A percentile compares a stretch with the other conserved stretches of the same genome.
phyloP scores from a whole-genome alignment of 2,329 filamentous ascomycete species.

The Elsinoe batatas region DNA sequence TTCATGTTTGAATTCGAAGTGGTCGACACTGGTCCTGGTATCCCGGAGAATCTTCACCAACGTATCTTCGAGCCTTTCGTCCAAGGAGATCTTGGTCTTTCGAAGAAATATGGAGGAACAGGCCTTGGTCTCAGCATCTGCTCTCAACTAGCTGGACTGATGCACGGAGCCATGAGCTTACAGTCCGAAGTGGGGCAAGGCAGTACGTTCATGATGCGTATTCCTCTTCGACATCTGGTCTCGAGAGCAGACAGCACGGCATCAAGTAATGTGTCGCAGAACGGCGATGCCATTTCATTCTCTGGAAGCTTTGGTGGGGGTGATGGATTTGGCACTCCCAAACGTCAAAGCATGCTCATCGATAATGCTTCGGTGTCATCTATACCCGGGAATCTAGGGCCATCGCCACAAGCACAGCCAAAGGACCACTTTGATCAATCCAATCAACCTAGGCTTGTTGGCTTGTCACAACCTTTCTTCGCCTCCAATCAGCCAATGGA shows the following conservation, averaged over 20 bases:
- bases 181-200: conserved; percentile 63
- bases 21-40: conserved; percentile 78
- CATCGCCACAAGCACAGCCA: conserved; percentile 18
- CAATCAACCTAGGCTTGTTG: conserved; percentile 64
- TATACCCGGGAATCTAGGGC: conserved; percentile 16
- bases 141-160: conserved; percentile 70
- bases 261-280: conserved; percentile 23
- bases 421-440: conserved; percentile 44
- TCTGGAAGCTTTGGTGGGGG: not conserved
- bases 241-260: conserved; percentile 51
- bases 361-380: conserved; percentile 7
- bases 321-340: conserved; percentile 15
- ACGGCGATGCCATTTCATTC: conserved; percentile 22
- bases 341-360: conserved; percentile 14
- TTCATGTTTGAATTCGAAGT: conserved; percentile 80
- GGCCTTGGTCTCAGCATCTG: conserved; percentile 84
- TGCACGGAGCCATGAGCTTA: conserved; percentile 68
- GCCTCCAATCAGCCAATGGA: conserved; percentile 39
- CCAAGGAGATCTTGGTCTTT: conserved; percentile 80
- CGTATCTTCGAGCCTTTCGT: conserved; percentile 91
- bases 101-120: conserved; percentile 83
- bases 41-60: conserved; percentile 64
- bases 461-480: conserved; percentile 77
- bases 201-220: conserved; percentile 71
- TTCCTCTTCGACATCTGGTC: conserved; percentile 68